These are phyloP conservation scores for Alternaria rosae DNA, from an alignment of 2,329 filamentous ascomycete genomes.

Conservation along the genomic window DNA sequence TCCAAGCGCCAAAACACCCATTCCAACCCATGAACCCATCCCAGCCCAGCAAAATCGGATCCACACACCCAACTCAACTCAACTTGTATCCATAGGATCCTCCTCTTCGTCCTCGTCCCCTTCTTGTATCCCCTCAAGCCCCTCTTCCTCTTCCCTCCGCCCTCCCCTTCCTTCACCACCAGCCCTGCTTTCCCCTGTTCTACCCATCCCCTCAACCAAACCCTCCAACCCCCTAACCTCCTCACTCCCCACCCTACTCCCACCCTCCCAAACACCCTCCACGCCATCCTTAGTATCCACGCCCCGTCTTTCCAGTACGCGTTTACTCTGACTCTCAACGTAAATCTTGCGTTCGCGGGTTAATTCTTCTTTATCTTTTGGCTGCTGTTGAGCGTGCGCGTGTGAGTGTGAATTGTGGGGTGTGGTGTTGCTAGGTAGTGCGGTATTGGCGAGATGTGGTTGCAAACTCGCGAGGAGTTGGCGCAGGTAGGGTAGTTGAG, in stretches of 20 bases:
- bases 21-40: not conserved
- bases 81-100: constrained; percentile 38
- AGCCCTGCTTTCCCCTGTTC: too few species aligned
- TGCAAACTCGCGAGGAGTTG: constrained; percentile 72
- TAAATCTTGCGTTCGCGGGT: constrained; percentile 79
- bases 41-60: too few species aligned
- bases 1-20: not conserved
- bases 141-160: constrained; percentile 8
- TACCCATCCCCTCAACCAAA: constrained; percentile 27
- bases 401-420: not conserved
- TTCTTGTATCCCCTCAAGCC: not conserved
- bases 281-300: constrained; percentile 61
- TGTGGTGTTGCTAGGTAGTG: constrained; percentile 24
- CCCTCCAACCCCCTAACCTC: constrained; percentile 44
- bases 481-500: constrained; percentile 81
- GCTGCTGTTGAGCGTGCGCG: constrained; percentile 1
- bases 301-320: constrained; percentile 77
- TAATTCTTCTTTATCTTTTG: constrained; percentile 54
- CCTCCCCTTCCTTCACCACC: not conserved
- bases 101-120: constrained; percentile 14
- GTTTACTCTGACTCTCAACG: constrained; percentile 78
- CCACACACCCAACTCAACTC: not conserved
- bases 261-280: constrained; percentile 39
- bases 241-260: constrained; percentile 28
- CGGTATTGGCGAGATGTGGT: constrained; percentile 64